Evolutionary conservation across 441 rosid species (phyloP).

Genomic region (Rhodomyrtus psidioides): DNA sequence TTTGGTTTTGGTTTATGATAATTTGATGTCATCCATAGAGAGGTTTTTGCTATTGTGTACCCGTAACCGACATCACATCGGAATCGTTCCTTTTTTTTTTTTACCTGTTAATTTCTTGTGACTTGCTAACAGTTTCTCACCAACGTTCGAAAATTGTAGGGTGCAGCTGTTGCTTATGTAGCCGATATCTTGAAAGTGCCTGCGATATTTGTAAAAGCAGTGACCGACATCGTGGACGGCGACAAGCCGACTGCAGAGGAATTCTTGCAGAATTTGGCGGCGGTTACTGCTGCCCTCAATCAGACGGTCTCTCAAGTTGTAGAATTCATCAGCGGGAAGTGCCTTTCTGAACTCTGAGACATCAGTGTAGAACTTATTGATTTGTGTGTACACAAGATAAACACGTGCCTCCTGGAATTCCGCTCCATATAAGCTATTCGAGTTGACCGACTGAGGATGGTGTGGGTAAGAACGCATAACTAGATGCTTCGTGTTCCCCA

Average conservation of each 20-base stretch:
- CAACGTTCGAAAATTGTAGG: constrained; percentile 31
- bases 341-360: constrained; percentile 54
- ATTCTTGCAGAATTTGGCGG: constrained; percentile 69
- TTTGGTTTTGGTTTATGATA: neutral
- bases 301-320: constrained; percentile 48
- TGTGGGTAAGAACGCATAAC: neutral
- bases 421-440: neutral
- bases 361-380: neutral
- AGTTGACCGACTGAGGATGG: neutral
- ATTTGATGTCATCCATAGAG: neutral
- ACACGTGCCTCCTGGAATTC: neutral
- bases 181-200: constrained; percentile 87
- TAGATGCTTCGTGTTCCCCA: neutral
- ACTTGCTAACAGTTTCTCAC: neutral
- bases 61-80: neutral
- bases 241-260: constrained; percentile 89
- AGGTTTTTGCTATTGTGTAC: neutral
- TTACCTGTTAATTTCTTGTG: neutral
- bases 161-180: constrained; percentile 94
- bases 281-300: constrained; percentile 69
- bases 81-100: neutral
- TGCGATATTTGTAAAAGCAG: constrained; percentile 72
- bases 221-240: constrained; percentile 78
- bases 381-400: neutral
- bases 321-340: constrained; percentile 69